Base-by-base conservation (phyloP, 345 rosid species). In the Pseudoturritis turrita region DNA sequence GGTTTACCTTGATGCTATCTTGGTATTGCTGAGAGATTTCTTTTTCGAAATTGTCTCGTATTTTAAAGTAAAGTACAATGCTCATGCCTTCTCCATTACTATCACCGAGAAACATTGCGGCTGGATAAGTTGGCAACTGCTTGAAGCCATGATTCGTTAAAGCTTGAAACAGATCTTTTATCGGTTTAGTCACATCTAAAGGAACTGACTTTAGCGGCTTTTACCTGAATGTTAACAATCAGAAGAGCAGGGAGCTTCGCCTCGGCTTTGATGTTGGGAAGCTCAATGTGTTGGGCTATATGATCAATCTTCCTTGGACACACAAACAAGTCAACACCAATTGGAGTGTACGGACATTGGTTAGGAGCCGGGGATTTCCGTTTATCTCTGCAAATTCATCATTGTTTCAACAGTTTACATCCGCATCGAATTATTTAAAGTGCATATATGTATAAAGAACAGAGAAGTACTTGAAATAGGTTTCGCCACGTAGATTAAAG, bases 71-170 rank as follows among this genome's bases (percentile, higher is more conserved):
- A 39, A 94, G 80, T 23, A 94, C 90, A 21, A 94, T 91, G 73
- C 97, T 94, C 92, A 94, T 82, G 58, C 98, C 97, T 86, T 91
- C 98, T 7, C 98, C 98, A 75, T 88, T 87, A 21, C 80, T 83
- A 58, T 91, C 97, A 1, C 96, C 97, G 28, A 84, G 86, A 75
- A 94, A 94, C 91, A 94, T 83, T 35, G 95, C 82, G 31, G 92
- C 88, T 40, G 97, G 98, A 82, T 94, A 94, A 29, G 95, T 89
- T 40, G 98, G 98, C 65, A 93, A 76, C 98, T 21, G 13, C 18
- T 84, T 85, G 9, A 75, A 79, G 62, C 87, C 89, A 18, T 88
- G 33, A 13, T 37, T 37, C 3, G 37, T 23, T 22, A 37, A 7
- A 13, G 18, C 19, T 59, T 59, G 44, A 35, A 19, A 58, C 47